Evolutionary conservation across 306 rosid genomes (phyloP).

Genomic region (Cicer yamashitae): DNA sequence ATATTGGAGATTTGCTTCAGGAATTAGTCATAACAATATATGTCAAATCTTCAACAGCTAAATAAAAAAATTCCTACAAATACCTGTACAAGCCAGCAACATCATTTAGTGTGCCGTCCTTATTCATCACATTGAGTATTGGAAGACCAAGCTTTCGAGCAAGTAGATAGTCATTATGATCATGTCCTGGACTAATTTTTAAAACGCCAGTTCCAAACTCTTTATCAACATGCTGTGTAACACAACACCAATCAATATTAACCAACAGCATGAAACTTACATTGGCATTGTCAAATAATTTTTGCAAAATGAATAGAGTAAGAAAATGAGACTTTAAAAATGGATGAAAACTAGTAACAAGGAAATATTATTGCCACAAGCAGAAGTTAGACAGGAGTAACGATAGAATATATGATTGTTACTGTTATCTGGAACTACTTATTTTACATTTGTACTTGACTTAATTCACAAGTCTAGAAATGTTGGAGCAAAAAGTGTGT

Average conservation of each 20-base stretch:
- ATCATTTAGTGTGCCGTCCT: constrained; percentile 90
- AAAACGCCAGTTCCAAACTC: constrained; percentile 96
- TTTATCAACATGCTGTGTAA: constrained; percentile 78
- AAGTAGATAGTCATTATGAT: constrained; percentile 88
- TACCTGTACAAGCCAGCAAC: constrained; percentile 93
- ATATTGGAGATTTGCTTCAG: constrained; percentile 39
- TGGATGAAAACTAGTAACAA: not conserved
- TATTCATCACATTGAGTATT: constrained; percentile 95
- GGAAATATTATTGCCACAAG: constrained; percentile 13
- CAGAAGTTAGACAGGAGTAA: not conserved
- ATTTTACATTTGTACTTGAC: constrained; percentile 14
- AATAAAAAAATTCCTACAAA: constrained; percentile 30
- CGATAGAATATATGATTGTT: not conserved
- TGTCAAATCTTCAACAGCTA: constrained; percentile 33
- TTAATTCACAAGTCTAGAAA: constrained; percentile 17
- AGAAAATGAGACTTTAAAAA: not conserved
- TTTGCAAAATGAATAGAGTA: constrained; percentile 18
- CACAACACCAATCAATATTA: constrained; percentile 33
- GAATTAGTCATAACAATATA: constrained; percentile 41
- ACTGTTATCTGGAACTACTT: not conserved
- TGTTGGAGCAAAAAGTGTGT: not conserved
- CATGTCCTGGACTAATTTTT: constrained; percentile 99
- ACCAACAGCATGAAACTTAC: constrained; percentile 14
- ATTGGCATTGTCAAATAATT: constrained; percentile 32
- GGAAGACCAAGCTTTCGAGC: constrained; percentile 99